These are phyloP conservation scores for Cercospora sojina DNA, from an alignment of 2,329 filamentous ascomycete species.

Conservation along the genomic window DNA sequence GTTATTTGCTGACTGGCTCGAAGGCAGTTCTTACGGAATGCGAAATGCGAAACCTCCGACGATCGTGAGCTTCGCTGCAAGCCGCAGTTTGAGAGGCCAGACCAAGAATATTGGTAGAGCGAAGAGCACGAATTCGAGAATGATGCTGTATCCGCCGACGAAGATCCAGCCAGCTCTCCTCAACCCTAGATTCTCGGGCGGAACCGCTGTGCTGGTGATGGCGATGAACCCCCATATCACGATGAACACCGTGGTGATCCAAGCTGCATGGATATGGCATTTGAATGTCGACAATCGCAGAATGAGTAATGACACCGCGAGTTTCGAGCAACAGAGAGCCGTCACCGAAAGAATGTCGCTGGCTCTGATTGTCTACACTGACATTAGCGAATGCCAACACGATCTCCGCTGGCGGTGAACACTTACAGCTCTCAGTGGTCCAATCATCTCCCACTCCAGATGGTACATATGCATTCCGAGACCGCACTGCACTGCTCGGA, in stretches of 20 bases:
- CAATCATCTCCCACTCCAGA: background rate
- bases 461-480: slow-evolving; percentile 14
- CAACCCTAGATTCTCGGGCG: background rate
- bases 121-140: slow-evolving; percentile 18
- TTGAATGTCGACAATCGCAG: slow-evolving; percentile 21
- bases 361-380: slow-evolving; percentile 11
- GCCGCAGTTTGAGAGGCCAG: slow-evolving; percentile 18
- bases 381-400: background rate
- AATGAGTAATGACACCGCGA: slow-evolving; percentile 22
- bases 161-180: slow-evolving; percentile 17
- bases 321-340: slow-evolving; percentile 19
- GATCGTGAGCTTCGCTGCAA: slow-evolving; percentile 19
- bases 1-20: background rate
- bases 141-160: slow-evolving; percentile 18
- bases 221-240: slow-evolving; percentile 12
- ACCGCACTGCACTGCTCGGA: slow-evolving; percentile 16
- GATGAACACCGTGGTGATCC: slow-evolving; percentile 15
- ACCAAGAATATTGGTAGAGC: slow-evolving; percentile 21
- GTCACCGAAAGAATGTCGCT: slow-evolving; percentile 18
- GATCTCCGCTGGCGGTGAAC: background rate
- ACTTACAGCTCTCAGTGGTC: background rate
- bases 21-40: slow-evolving; percentile 17
- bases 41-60: slow-evolving; percentile 23
- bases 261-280: slow-evolving; percentile 14
- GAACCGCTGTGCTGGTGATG: background rate